Conservation (phyloP, 768 basidiomycete genomes). For the Tephrocybe sp. region DNA sequence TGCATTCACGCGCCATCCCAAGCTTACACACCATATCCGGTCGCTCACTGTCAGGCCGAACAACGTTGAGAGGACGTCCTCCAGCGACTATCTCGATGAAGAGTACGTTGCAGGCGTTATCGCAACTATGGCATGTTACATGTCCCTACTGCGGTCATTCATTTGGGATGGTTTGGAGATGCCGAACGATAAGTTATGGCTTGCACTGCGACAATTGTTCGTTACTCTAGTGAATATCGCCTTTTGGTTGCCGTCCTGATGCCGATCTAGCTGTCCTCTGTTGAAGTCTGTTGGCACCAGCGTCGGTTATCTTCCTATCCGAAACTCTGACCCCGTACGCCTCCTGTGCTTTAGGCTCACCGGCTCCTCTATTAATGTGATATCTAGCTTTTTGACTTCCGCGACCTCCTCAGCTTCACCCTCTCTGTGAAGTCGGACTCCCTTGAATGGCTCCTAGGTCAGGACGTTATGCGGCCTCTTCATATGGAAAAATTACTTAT, state of each 20-base stretch:
- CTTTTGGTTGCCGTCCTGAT: slow-evolving; percentile 9
- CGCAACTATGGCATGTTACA: slow-evolving; percentile 21
- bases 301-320: slow-evolving; percentile 30
- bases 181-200: slow-evolving; percentile 32
- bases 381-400: slow-evolving; percentile 33
- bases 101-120: slow-evolving; percentile 25
- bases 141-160: slow-evolving; percentile 27
- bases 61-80: slow-evolving; percentile 29
- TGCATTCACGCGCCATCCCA: slow-evolving; percentile 46
- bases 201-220: slow-evolving; percentile 26
- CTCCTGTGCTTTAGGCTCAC: slow-evolving; percentile 1
- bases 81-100: slow-evolving; percentile 31
- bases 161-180: slow-evolving; percentile 37
- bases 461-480: not conserved
- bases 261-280: slow-evolving; percentile 26
- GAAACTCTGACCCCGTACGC: slow-evolving; percentile 31
- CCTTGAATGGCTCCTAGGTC: slow-evolving; percentile 33
- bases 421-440: slow-evolving; percentile 33
- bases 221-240: not conserved
- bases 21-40: slow-evolving; percentile 26
- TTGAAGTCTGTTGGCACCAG: slow-evolving; percentile 31
- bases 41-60: slow-evolving; percentile 30
- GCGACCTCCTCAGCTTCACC: slow-evolving; percentile 29
- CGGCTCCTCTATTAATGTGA: slow-evolving; percentile 2
- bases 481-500: not conserved